These are phyloP conservation scores for Polygonum aviculare DNA, from an alignment of 148 eudicot genomes.

Conservation along the genomic window DNA sequence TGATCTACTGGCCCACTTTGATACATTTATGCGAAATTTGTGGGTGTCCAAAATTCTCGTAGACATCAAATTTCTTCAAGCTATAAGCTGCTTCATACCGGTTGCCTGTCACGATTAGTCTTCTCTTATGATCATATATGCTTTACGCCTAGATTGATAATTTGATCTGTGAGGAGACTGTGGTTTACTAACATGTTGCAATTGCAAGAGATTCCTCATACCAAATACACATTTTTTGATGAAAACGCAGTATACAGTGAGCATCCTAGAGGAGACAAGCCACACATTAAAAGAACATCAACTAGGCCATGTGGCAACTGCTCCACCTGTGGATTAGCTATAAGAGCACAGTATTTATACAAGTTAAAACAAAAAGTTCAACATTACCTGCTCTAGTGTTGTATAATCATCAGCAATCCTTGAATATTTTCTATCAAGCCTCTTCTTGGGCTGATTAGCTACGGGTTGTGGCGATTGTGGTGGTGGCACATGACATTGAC, in stretches of 20 bases:
- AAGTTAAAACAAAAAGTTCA: neutral
- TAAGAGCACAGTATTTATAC: neutral
- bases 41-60: neutral
- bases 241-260: neutral
- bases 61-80: neutral
- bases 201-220: neutral
- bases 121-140: neutral
- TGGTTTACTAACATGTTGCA: neutral
- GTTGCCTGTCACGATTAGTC: neutral
- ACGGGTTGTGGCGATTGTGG: slow-evolving; percentile 24
- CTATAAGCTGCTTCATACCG: neutral
- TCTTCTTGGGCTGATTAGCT: slow-evolving; percentile 35
- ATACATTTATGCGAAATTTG: neutral
- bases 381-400: slow-evolving; percentile 77
- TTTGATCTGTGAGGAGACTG: neutral
- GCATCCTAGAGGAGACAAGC: neutral
- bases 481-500: slow-evolving; percentile 23
- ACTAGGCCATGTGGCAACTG: neutral
- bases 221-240: neutral
- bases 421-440: slow-evolving; percentile 65
- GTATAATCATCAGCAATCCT: slow-evolving; percentile 81
- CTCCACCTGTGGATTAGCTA: neutral
- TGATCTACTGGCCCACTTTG: neutral
- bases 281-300: neutral
- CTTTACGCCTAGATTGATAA: neutral